A percentile compares a stretch with the other conserved stretches of the same genome.
Evolutionary conservation across 2,329 filamentous ascomycete species (phyloP).

Genomic region (Aspergillus awamori): DNA sequence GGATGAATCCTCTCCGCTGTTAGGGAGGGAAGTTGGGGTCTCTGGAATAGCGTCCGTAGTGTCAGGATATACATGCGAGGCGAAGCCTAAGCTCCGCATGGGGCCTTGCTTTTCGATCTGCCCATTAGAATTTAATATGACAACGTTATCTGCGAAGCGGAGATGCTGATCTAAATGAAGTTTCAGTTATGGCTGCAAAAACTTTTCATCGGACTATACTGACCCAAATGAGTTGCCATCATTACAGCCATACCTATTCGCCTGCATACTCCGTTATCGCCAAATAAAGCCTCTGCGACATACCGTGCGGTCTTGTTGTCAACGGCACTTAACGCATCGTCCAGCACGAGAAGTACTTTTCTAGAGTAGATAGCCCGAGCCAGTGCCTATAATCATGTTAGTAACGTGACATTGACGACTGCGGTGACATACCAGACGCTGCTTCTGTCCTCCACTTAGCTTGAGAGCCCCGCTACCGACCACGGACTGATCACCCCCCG

Average conservation of each 20-base stretch:
- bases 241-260: neutral
- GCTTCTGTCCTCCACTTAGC: constrained; percentile 2
- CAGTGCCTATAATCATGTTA: neutral
- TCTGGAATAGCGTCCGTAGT: neutral
- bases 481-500: neutral
- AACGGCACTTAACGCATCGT: neutral
- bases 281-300: neutral
- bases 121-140: neutral
- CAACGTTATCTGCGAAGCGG: neutral
- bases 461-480: neutral
- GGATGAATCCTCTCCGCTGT: neutral
- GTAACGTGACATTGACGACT: neutral
- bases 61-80: neutral
- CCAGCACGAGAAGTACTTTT: neutral
- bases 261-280: neutral
- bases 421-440: neutral
- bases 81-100: neutral
- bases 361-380: neutral
- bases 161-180: neutral
- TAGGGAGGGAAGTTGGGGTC: neutral
- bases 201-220: neutral
- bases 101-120: neutral
- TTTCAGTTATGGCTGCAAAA: neutral
- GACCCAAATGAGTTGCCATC: neutral
- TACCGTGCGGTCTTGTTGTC: neutral